phyloP scores from a whole-genome alignment of 331 rosid species.

The Malus hybrid region DNA sequence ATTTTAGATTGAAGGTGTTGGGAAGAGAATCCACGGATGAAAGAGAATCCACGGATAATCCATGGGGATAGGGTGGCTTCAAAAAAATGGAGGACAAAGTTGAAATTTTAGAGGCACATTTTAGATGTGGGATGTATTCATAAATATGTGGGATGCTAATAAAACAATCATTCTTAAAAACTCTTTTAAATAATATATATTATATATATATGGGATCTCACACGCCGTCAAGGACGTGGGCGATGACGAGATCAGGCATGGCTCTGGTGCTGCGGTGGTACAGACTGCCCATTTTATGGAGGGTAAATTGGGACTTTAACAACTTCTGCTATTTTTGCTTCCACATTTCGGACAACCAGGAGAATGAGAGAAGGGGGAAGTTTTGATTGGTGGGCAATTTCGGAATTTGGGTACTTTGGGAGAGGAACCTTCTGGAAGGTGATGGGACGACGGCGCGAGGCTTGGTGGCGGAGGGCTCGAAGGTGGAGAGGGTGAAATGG shows the following conservation, averaged over 20 bases:
- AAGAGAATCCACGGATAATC: background rate
- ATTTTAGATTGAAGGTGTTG: conserved; percentile 29
- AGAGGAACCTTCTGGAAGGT: conserved; percentile 19
- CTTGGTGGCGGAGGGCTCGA: conserved; percentile 37
- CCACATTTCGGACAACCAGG: conserved; percentile 23
- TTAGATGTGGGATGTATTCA: too few species aligned
- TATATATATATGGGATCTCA: too few species aligned
- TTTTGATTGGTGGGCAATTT: background rate
- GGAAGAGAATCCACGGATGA: conserved; percentile 48
- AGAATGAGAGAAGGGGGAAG: background rate
- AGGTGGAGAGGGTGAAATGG: conserved; percentile 78
- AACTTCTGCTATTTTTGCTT: background rate
- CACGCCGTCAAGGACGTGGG: conserved; percentile 30
- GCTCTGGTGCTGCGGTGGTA: conserved; percentile 60
- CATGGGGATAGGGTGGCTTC: too few species aligned
- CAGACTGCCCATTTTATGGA: conserved; percentile 70
- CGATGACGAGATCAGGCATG: conserved; percentile 59
- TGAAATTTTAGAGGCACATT: too few species aligned
- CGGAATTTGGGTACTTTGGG: background rate
- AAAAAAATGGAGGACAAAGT: too few species aligned
- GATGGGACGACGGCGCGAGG: background rate
- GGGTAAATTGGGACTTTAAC: conserved; percentile 1
- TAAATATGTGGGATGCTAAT: too few species aligned
- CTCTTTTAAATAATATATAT: too few species aligned
- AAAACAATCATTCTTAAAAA: too few species aligned